Evolutionary conservation across 2,329 filamentous ascomycete genomes (phyloP), one percentile per base, ranked within the genome.

Genomic region (Colletotrichum sublineola): DNA sequence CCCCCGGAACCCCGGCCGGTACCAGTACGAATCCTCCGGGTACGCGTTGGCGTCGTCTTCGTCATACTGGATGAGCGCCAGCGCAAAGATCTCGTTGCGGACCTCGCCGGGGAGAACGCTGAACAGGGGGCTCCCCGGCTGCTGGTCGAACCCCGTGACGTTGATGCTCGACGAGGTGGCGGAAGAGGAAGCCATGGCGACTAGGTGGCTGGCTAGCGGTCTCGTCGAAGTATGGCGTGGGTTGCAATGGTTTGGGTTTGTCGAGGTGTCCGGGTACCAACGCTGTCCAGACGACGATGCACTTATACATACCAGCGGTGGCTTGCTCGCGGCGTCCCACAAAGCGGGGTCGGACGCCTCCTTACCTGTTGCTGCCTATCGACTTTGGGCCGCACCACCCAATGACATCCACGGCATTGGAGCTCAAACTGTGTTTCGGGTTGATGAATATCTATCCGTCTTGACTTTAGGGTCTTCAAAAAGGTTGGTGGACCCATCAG

Each of bases 101-200:
- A 89, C 75, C 76, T 90, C 88, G 20, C 82, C 81, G 0, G 88
- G 87, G 0, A 89, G 75, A 1, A 73, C 20, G 1, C 67, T 52
- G 74, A 84, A 86, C 0, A 86, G 76, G 18, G 68, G 71, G 18
- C 20, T 61, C 1, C 55, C 36, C 12, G 20, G n/a, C 24, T 72
- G 69, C 38, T 15, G 36, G 33, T 63, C 36, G 14, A 38, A 63
- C 3, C 48, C 20, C n/a, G 48, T 44, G n/a, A 48, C 48, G 12
- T 57, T 44, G 24, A 69, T 40, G 31, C 24, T 64, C 15, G 52
- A 52, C 33, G 53, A 3, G 11, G 38, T 36, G 12, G 52, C 40
- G 8, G 52, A 36, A n/a, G 52, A 20, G 12, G n/a, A 40, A 5
- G n/a, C 63, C 52, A 65, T 65, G 24, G n/a, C 14, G 7, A 36